Base-by-base conservation (phyloP, 371 early-diverging fungal genomes). In the Mucor lusitanicus region DNA sequence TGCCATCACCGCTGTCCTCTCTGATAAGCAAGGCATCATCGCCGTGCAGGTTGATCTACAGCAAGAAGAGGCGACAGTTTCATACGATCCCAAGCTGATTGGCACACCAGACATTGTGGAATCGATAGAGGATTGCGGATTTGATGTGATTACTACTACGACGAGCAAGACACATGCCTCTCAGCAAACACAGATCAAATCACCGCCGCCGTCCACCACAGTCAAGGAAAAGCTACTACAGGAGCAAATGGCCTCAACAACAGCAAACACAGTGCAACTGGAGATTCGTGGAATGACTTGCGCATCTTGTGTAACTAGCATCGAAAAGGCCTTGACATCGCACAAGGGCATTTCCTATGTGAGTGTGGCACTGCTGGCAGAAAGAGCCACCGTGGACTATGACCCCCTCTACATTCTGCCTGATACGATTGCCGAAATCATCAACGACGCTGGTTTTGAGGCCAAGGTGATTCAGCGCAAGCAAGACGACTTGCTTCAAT, bases 381-480 rank as follows among this genome's bases (percentile, higher is more conserved):
- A 98, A 74, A 83, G 91, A 7, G 97, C 94, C 0, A 70, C 66
- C 0, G 65, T 70, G 21, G 55, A 57, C 1, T 65, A 48, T n/a
- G 59, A 65, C 35, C 62, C 65, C 0, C 15, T 48, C 8, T n/a
- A n/a, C 3, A 40, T 71, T 6, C 13, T 50, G 3, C n/a, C 63
- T 5, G 35, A 65, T 2, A 68, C 64, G 1, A 80, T 97, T 25
- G 91, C 83, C 2, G 84, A 86, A 23, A 58, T 81, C 6, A 9
- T 98, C 58, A 72, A 88, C 54, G 91, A 88, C 27, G 79, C 92
- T 40, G 98, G 98, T 8, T 98, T 97, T 70, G 89, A 90, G 35
- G 95, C 96, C 1, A 67, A 28, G 42, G 58, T 42, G 11, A 63
- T 48, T 66, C 3, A 78, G 80, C 63, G 76, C 81, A 50, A 73